phyloP scores from a whole-genome alignment of 306 rosid species.

The Datisca glomerata region DNA sequence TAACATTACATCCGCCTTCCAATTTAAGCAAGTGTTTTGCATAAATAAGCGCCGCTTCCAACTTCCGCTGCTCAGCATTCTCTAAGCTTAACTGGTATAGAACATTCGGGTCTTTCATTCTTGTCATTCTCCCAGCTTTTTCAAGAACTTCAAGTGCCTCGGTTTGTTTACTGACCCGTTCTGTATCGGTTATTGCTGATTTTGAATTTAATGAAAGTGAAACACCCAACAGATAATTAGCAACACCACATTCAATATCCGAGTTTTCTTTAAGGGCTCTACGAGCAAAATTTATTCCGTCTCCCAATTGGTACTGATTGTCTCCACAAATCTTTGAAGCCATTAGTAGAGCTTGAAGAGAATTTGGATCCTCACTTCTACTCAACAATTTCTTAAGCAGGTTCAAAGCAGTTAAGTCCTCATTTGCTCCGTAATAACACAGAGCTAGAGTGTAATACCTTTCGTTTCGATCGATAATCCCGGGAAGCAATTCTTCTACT shows the following conservation, averaged over 20 bases:
- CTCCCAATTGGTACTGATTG: slow-evolving; percentile 38
- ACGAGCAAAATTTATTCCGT: slow-evolving; percentile 43
- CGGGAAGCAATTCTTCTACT: slow-evolving; percentile 70
- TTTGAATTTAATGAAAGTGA: slow-evolving; percentile 60
- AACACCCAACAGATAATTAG: slow-evolving; percentile 65
- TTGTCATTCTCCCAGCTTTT: slow-evolving; percentile 47
- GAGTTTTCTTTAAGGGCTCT: slow-evolving; percentile 41
- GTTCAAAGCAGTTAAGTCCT: slow-evolving; percentile 57
- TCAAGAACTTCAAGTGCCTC: slow-evolving; percentile 60
- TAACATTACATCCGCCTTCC: slow-evolving; percentile 58
- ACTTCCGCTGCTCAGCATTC: slow-evolving; percentile 69
- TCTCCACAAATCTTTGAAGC: slow-evolving; percentile 86
- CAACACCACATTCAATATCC: slow-evolving; percentile 45
- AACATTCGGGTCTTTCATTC: slow-evolving; percentile 43
- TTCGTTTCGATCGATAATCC: slow-evolving; percentile 40
- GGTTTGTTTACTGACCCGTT: slow-evolving; percentile 41
- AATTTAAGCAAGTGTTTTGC: slow-evolving; percentile 43
- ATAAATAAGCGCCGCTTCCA: slow-evolving; percentile 55
- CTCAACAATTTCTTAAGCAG: slow-evolving; percentile 56
- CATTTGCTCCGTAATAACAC: slow-evolving; percentile 70
- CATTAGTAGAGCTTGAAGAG: slow-evolving; percentile 51
- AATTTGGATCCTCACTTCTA: slow-evolving; percentile 45
- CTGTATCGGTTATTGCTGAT: slow-evolving; percentile 46
- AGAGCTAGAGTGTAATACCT: slow-evolving; percentile 50
- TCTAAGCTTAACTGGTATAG: slow-evolving; percentile 60